Conservation (phyloP, 2,329 filamentous ascomycete genomes). For the Raffaelea arxii region DNA sequence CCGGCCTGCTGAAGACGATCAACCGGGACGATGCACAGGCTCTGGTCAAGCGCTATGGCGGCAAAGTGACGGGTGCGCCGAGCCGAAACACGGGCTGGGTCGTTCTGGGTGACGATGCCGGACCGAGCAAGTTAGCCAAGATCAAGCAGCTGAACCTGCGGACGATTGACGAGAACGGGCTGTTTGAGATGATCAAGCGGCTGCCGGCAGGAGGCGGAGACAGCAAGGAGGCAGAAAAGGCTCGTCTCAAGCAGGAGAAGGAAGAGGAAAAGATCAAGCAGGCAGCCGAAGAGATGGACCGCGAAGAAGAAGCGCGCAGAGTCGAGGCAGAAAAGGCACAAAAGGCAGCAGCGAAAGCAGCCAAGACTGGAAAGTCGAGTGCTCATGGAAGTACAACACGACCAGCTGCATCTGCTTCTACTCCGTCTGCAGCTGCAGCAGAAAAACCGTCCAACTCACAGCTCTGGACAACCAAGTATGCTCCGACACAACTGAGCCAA, state of each 20-base stretch:
- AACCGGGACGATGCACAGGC: slow-evolving; percentile 76
- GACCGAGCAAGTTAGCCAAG: slow-evolving; percentile 83
- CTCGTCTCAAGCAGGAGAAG: slow-evolving; percentile 72
- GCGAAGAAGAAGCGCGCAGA: slow-evolving; percentile 57
- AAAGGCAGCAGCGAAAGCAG: slow-evolving; percentile 36
- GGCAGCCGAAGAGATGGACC: slow-evolving; percentile 77
- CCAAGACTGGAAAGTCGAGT: slow-evolving; percentile 4
- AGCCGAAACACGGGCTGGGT: slow-evolving; percentile 94
- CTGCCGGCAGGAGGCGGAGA: slow-evolving; percentile 81
- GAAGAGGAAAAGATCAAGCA: slow-evolving; percentile 76
- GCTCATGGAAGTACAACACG: too few relatives aligned
- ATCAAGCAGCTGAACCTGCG: slow-evolving; percentile 73
- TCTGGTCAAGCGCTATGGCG: slow-evolving; percentile 87
- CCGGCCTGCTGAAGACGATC: slow-evolving; percentile 71
- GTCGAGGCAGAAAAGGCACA: slow-evolving; percentile 44
- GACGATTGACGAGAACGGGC: slow-evolving; percentile 86
- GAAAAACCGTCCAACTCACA: slow-evolving; percentile 32
- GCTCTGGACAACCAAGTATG: slow-evolving; percentile 93
- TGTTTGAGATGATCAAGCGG: slow-evolving; percentile 74
- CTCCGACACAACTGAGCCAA: slow-evolving; percentile 71
- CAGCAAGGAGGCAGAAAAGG: slow-evolving; percentile 78
- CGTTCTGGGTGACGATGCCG: slow-evolving; percentile 82
- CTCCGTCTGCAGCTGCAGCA: slow-evolving; percentile 24
- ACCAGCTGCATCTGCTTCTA: not conserved
- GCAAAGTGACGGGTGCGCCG: slow-evolving; percentile 75